These are phyloP conservation scores for Lipomyces yamadae DNA, from an alignment of 805 yeast species.

Conservation along the genomic window DNA sequence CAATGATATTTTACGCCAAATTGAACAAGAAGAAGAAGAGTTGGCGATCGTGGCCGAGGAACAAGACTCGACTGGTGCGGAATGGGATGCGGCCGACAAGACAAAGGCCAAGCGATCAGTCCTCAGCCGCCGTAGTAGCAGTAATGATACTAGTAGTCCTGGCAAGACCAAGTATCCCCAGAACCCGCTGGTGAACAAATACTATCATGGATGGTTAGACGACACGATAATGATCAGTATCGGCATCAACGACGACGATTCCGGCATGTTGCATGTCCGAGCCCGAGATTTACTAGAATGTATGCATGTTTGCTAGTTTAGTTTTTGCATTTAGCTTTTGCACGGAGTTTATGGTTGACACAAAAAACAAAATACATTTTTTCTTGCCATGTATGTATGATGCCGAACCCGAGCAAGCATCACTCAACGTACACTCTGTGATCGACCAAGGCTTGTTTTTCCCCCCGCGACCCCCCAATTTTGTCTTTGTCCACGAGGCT, in stretches of 20 bases:
- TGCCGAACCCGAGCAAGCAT: too few relatives aligned
- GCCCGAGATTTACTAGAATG: slow-evolving; percentile 33
- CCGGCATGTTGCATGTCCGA: slow-evolving; percentile 18
- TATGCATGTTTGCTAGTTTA: slow-evolving; percentile 10
- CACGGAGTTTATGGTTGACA: neutral
- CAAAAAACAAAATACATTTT: too few relatives aligned
- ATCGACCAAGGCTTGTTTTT: too few relatives aligned
- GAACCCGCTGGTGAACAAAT: slow-evolving; percentile 26
- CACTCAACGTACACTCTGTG: too few relatives aligned
- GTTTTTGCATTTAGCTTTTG: neutral
- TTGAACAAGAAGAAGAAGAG: neutral
- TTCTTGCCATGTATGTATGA: too few relatives aligned
- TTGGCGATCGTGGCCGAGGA: neutral
- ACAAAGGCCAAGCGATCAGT: neutral
- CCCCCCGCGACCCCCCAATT: too few relatives aligned
- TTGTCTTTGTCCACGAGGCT: too few relatives aligned
- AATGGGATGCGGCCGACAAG: too few relatives aligned
- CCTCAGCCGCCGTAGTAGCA: neutral
- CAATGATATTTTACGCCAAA: neutral
- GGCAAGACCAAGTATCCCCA: neutral
- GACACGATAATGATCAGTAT: slow-evolving; percentile 27
- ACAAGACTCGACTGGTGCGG: neutral
- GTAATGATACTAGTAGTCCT: neutral
- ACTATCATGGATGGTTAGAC: slow-evolving; percentile 34
- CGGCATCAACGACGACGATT: slow-evolving; percentile 26